Conservation (phyloP, 768 basidiomycete genomes). For the Favolaschia claudopus region DNA sequence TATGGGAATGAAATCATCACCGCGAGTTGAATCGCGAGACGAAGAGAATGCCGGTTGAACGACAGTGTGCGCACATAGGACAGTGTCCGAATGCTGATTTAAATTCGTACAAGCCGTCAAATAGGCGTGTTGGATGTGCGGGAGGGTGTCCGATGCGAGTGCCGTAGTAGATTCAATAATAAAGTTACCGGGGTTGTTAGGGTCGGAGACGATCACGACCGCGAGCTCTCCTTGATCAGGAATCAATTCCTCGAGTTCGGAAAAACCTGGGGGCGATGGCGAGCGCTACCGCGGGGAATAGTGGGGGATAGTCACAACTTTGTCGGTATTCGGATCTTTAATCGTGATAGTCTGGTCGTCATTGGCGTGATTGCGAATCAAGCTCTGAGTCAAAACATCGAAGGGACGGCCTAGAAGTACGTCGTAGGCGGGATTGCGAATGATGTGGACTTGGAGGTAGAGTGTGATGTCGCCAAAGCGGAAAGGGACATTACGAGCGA, state of each 20-base stretch:
- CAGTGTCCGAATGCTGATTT: too few species aligned
- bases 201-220: not conserved
- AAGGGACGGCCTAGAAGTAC: constrained; percentile 6
- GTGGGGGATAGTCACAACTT: not conserved
- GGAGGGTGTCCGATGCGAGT: not conserved
- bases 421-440: too few species aligned
- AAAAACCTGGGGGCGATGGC: not conserved
- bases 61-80: too few species aligned
- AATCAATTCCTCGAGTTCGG: not conserved
- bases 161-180: not conserved
- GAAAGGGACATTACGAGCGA: too few species aligned
- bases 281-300: not conserved
- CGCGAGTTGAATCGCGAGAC: too few species aligned
- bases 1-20: too few species aligned
- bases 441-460: too few species aligned
- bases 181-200: not conserved
- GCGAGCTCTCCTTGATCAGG: not conserved
- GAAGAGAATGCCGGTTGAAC: too few species aligned
- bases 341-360: not conserved
- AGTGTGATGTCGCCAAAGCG: too few species aligned
- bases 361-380: too few species aligned
- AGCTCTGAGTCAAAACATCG: not conserved
- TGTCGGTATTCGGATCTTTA: not conserved
- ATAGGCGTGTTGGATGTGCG: not conserved
- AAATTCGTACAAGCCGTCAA: not conserved